Conservation (phyloP, 352 stramenopile genomes). For the Phytophthora ohioensis region DNA sequence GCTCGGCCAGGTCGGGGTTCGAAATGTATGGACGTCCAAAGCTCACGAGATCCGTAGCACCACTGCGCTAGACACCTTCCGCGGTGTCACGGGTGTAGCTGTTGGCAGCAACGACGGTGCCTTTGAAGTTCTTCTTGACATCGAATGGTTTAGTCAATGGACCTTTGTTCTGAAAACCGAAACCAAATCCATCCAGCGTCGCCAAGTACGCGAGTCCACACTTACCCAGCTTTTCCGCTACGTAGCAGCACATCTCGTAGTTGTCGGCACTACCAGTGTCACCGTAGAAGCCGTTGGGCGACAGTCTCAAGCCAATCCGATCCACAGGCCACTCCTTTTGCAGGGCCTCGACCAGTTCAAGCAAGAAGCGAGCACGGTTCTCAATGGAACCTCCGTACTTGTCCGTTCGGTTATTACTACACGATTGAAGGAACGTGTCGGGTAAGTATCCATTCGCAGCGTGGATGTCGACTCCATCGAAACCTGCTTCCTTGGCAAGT, state of each 20-base stretch:
- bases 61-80: conserved; percentile 37
- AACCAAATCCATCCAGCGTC: conserved; percentile 47
- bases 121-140: conserved; percentile 47
- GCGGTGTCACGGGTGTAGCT: conserved; percentile 48
- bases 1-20: conserved; percentile 40
- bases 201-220: conserved; percentile 55
- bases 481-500: conserved; percentile 79
- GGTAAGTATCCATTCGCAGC: conserved; percentile 91
- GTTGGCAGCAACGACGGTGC: conserved; percentile 39
- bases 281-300: conserved; percentile 37
- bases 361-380: conserved; percentile 78
- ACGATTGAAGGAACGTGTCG: conserved; percentile 86
- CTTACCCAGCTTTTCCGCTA: conserved; percentile 39
- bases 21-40: conserved; percentile 46
- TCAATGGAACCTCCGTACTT: conserved; percentile 85
- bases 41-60: conserved; percentile 31
- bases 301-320: conserved; percentile 43
- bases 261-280: conserved; percentile 50
- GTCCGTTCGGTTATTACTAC: conserved; percentile 79
- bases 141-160: conserved; percentile 40
- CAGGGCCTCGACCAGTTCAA: conserved; percentile 68
- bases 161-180: conserved; percentile 49
- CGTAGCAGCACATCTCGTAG: conserved; percentile 53
- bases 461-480: conserved; percentile 66
- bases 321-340: conserved; percentile 38